Base-by-base conservation (phyloP, 1,139 yeast genomes). In the Arxiozyma telluris region DNA sequence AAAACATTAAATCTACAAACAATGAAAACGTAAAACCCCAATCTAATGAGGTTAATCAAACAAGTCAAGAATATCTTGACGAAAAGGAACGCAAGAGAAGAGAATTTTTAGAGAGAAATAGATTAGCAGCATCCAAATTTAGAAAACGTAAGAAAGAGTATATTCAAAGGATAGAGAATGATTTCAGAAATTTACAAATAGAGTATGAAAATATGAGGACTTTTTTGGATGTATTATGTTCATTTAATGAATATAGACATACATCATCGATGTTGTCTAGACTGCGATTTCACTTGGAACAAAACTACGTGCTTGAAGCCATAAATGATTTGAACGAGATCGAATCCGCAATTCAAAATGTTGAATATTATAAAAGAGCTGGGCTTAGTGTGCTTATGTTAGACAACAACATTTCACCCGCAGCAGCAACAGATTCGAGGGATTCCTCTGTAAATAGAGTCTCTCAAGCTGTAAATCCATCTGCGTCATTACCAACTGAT, bases 81-180 rank as follows among this genome's bases (percentile, higher is more conserved):
- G 69, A 64, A 7, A 60, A 81, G 48, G 88, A 79, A 50, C 93
- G 86, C 49, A 89, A 87, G 66, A 79, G 98, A 39, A 82, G 83
- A 67, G 84, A 79, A 60, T 93, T 93, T 63, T 72, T 93, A 60
- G 98, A 93, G 68, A 77, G 98, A 58, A 93, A 93, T 69, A 78
- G 98, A 57, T 82, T 93, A 17, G 99, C 99, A 0, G 98, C 98
- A 0, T 83, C 94, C 44, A 91, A 90, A 70, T 94, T 98, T 73
- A 81, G 99, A 55, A 96, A 88, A 70, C 80, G 97, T 53, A 94
- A 93, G 77, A 93, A 94, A 73, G 91, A 88, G 67, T 85, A 87
- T 76, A 79, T 89, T 47, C 84, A 81, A 56, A 86, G 84, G 61
- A 84, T 93, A 80, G 96, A 91, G 68, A 82, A 78, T 50, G 95